Conservation (phyloP, 108 stramenopile species). For the Nitzschia putrida region DNA sequence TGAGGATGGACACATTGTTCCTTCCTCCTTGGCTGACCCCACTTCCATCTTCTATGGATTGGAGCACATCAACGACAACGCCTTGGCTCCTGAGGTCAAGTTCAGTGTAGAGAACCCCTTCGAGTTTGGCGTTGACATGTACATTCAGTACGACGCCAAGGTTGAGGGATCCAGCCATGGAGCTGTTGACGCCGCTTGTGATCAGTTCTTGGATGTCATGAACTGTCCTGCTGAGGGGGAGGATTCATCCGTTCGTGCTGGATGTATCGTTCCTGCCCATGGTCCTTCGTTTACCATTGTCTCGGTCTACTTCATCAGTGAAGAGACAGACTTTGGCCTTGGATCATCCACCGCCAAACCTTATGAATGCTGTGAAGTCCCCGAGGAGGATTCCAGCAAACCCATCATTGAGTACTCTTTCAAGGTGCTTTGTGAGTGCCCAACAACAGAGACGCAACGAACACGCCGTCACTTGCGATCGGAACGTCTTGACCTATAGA, state of each 20-base stretch:
- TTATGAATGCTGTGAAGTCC: slow-evolving; percentile 10
- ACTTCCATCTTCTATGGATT: slow-evolving; percentile 1
- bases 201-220: background rate
- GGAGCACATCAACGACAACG: background rate
- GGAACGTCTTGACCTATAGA: too few species aligned
- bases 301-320: slow-evolving; percentile 7
- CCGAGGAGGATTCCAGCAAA: slow-evolving; percentile 4
- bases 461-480: too few species aligned
- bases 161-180: background rate
- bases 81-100: slow-evolving; percentile 8
- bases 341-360: background rate
- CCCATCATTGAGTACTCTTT: slow-evolving; percentile 21
- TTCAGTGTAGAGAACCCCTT: slow-evolving; percentile 15
- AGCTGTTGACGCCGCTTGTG: slow-evolving; percentile 9
- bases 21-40: background rate
- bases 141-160: slow-evolving; percentile 15
- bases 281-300: slow-evolving; percentile 2
- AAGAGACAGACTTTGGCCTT: background rate
- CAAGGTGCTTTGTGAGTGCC: slow-evolving; percentile 18
- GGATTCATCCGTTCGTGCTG: slow-evolving; percentile 3
- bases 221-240: background rate
- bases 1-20: background rate
- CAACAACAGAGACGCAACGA: background rate
- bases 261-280: slow-evolving; percentile 5
- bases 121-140: slow-evolving; percentile 9